These are phyloP conservation scores for Rutstroemia sp. DNA, from an alignment of 2,329 filamentous ascomycete species.

Conservation along the genomic window DNA sequence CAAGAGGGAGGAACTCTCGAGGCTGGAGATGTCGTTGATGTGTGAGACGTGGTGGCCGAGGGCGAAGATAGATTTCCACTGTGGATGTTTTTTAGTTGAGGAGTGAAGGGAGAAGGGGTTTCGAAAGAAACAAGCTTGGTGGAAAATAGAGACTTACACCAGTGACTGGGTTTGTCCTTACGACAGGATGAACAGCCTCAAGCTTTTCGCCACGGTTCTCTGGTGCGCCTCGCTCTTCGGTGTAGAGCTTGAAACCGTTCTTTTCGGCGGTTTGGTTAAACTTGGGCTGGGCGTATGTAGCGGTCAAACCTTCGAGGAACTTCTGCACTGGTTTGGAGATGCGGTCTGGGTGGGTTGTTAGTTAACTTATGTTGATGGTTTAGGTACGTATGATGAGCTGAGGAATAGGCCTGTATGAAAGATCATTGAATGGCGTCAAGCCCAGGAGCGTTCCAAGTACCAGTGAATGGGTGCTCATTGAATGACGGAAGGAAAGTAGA, in stretches of 20 bases:
- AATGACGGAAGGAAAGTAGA: too few species aligned
- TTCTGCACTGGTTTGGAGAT: slow-evolving; percentile 47
- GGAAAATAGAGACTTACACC: slow-evolving; percentile 25
- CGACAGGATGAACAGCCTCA: slow-evolving; percentile 44
- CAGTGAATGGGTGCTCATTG: too few species aligned
- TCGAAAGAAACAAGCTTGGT: too few species aligned
- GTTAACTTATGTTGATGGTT: too few species aligned
- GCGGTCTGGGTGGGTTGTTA: slow-evolving; percentile 25
- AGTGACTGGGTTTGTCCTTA: slow-evolving; percentile 50
- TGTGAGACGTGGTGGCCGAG: slow-evolving; percentile 42
- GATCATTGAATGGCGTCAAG: too few species aligned
- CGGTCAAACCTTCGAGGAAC: slow-evolving; percentile 53
- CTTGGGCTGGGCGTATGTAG: slow-evolving; percentile 41
- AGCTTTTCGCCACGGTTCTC: slow-evolving; percentile 42
- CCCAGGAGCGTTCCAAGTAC: too few species aligned
- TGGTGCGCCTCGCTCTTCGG: slow-evolving; percentile 38
- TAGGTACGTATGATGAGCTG: too few species aligned
- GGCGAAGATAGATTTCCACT: slow-evolving; percentile 47
- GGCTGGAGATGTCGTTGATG: slow-evolving; percentile 42
- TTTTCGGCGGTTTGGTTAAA: slow-evolving; percentile 43
- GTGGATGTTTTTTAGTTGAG: too few species aligned
- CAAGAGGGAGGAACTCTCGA: slow-evolving; percentile 42
- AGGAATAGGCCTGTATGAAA: too few species aligned
- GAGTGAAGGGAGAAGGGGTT: too few species aligned
- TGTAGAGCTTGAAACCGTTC: slow-evolving; percentile 40